Evolutionary conservation across 495 filamentous ascomycete species (phyloP), one percentile per base, ranked within the genome.

Genomic region (Talaromyces liani): DNA sequence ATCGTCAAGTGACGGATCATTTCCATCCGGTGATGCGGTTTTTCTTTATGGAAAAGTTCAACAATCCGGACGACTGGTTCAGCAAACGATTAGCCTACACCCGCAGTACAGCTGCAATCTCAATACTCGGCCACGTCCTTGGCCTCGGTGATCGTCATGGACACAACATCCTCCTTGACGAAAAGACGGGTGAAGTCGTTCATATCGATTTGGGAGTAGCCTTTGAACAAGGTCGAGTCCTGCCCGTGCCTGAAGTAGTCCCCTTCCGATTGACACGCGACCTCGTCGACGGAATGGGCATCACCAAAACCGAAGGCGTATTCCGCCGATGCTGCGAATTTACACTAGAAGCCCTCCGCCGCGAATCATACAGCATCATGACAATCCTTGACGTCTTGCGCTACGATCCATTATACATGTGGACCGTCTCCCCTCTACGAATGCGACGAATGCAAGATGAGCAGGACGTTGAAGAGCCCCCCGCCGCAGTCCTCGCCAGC

Each of bases 321-420:
- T 98, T 97, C 78, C 86, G 93, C 10, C 84, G 94, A 24, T 98
- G 95, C 73, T 98, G 95, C 74, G 95, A 98, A 73, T 97, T 98
- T 69, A 98, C 93, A 0, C 83, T 98, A 5, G 92, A 97, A 65
- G 91, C 96, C 16, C 80, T 98, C 33, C 87, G 95, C 10, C 88
- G 95, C 69, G 94, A 98, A 73, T 88, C 87, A 0, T 95, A 95
- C 67, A 91, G 87, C 67, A 98, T 98, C 72, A 96, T 94, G 91
- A 97, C 93, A 4, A 93, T 98, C 53, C 84, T 98, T 0, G 93
- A 97, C 68, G 94, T 97, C 29, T 81, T 98, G 59, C 89, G 95
- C 20, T 97, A 97, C 70, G 94, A 98, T 79, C 95, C 94, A 2
- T 80, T 99, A 64, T 96, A 97, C 73, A 92, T 83, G 69, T 99